Conservation (phyloP, 371 early-diverging fungal genomes). For the Umbelopsis sp. region DNA sequence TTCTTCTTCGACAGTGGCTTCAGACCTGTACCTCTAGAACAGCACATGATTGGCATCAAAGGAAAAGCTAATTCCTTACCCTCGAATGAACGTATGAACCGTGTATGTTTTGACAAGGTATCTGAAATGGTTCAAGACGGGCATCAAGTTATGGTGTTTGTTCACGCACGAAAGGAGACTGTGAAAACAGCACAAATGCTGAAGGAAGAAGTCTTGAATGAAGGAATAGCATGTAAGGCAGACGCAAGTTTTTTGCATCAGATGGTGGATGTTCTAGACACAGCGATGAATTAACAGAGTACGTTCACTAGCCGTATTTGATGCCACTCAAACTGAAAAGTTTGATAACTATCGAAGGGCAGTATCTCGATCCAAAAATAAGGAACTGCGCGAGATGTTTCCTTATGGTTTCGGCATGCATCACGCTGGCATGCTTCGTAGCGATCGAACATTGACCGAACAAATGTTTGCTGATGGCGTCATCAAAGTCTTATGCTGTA, state of each 20-base stretch:
- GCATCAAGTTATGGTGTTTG: conserved; percentile 99
- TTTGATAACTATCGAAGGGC: conserved; percentile 38
- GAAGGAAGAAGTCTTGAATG: conserved; percentile 72
- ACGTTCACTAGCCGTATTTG: conserved; percentile 40
- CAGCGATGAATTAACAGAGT: neutral
- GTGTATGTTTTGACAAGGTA: conserved; percentile 88
- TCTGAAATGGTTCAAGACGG: conserved; percentile 74
- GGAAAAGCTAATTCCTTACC: conserved; percentile 79
- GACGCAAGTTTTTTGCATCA: conserved; percentile 9
- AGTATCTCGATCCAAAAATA: conserved; percentile 72
- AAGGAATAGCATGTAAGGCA: conserved; percentile 55
- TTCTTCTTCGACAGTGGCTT: conserved; percentile 96
- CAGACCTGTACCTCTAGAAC: conserved; percentile 95
- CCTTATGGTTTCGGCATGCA: conserved; percentile 93
- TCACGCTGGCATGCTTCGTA: conserved; percentile 97
- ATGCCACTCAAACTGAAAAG: conserved; percentile 36
- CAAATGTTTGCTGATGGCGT: conserved; percentile 89
- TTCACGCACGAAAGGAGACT: conserved; percentile 97
- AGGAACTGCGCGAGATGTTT: conserved; percentile 87
- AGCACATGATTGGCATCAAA: conserved; percentile 93
- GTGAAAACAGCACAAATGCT: conserved; percentile 88
- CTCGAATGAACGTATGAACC: conserved; percentile 74
- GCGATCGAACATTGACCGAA: conserved; percentile 91
- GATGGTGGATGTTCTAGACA: neutral
- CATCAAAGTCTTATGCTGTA: conserved; percentile 92